A percentile compares a stretch with the other conserved stretches of the same genome.
Conservation (phyloP, 2,329 filamentous ascomycete species). For the Fusarium sp. region DNA sequence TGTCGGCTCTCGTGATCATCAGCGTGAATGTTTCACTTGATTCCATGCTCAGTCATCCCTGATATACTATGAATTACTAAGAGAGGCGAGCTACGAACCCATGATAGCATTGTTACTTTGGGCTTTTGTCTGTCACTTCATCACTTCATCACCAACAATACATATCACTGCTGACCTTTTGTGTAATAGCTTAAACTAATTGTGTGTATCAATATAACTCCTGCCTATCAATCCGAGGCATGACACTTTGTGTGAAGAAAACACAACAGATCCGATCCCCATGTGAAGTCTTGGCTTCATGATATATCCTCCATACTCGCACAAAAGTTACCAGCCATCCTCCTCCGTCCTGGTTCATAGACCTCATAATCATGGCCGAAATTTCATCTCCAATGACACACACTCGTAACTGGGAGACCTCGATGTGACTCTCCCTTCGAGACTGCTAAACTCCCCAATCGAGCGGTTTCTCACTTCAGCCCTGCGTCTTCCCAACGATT, state of each 20-base stretch:
- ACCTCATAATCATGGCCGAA: not conserved
- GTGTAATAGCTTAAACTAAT: not conserved
- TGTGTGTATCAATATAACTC: not conserved
- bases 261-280: not conserved
- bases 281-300: not conserved
- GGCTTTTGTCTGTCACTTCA: not conserved
- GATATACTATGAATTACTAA: not conserved
- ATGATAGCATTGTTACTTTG: not conserved
- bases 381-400: not conserved
- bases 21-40: not conserved
- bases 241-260: not conserved
- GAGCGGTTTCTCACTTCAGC: conserved; percentile 14
- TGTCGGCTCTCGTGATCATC: not conserved
- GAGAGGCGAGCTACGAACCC: conserved; percentile 2
- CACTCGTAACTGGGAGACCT: not conserved
- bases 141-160: not conserved
- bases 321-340: not conserved
- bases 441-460: not conserved
- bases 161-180: not conserved
- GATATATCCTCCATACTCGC: not conserved
- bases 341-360: not conserved
- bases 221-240: not conserved
- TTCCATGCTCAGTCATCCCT: not conserved
- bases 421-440: not conserved
- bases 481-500: not conserved